These are phyloP conservation scores for Cubamyces lactineus DNA, from an alignment of 768 basidiomycete genomes.

Conservation along the genomic window DNA sequence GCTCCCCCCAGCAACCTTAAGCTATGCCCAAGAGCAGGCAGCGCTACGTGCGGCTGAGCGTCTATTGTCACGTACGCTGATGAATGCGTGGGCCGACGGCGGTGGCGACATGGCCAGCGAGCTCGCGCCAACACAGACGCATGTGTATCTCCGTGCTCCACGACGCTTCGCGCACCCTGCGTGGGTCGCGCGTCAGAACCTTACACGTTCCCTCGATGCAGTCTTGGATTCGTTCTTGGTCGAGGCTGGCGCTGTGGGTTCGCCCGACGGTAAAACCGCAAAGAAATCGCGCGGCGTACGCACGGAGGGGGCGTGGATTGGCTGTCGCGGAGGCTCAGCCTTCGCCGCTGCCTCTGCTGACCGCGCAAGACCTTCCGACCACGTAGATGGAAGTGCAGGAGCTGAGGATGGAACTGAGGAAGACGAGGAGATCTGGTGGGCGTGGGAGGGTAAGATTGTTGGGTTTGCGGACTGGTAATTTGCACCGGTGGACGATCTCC, in stretches of 20 bases:
- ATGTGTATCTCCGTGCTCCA: constrained; percentile 51
- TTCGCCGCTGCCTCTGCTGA: neutral
- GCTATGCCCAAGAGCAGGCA: constrained; percentile 38
- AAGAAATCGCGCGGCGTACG: constrained; percentile 34
- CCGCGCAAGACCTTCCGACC: neutral
- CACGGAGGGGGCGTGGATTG: constrained; percentile 49
- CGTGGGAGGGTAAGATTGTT: constrained; percentile 50
- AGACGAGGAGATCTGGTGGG: constrained; percentile 57
- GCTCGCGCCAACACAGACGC: constrained; percentile 50
- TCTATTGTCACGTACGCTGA: constrained; percentile 48
- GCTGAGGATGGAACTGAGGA: constrained; percentile 38
- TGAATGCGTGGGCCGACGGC: constrained; percentile 47
- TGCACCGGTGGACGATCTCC: too few species aligned
- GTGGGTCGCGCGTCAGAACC: constrained; percentile 52
- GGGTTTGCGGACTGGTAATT: constrained; percentile 52
- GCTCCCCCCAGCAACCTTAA: constrained; percentile 9
- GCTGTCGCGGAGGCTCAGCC: constrained; percentile 28
- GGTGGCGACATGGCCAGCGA: constrained; percentile 47
- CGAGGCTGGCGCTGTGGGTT: constrained; percentile 31
- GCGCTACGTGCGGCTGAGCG: constrained; percentile 32
- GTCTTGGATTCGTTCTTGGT: constrained; percentile 41
- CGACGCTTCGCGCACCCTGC: constrained; percentile 49
- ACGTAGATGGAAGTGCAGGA: neutral
- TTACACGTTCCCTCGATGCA: constrained; percentile 41
- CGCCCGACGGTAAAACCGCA: constrained; percentile 29